Evolutionary conservation across 2,329 filamentous ascomycete species (phyloP), one percentile per base, ranked within the genome.

Genomic region (Fusarium foetens): DNA sequence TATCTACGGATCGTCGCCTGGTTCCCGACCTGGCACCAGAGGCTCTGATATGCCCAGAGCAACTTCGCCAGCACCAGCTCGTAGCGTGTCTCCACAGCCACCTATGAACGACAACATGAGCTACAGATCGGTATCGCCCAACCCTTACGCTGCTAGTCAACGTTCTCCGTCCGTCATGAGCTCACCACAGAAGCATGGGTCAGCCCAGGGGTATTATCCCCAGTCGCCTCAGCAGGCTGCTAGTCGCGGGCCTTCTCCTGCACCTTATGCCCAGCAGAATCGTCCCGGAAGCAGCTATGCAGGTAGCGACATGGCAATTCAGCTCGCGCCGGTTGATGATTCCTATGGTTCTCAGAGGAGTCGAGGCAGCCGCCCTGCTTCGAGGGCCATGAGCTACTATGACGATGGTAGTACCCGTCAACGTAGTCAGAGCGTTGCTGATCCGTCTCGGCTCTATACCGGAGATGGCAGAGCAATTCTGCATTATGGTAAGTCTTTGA

Each of bases 351-450:
- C 89, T 48, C 83, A 85, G 74, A 83, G 87, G 64, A 84, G 87
- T 58, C 82, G 82, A 78, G 86, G 81, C 77, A 87, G 79, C 76
- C 86, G 85, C 76, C 86, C 86, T 5, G 85, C 83, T 58, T 83
- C 84, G 48, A 81, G 84, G 17, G 84, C 86, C 14, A 88, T 89
- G 85, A 87, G 85, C n/a, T 80, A 88, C 54, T 88, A 90, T 74
- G 87, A 89, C 39, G 86, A 86, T 9, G 81, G 81, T 23, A 74
- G 86, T 9, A 83, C 80, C 71, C 83, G 88, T 68, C 86, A 88
- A 72, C 84, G 91, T 72, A 97, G 94, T 81, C 94, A 95, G 86
- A 97, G 94, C 77, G 87, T 96, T 66, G 94, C 93, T n/a, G 93
- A 96, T 77, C 87, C 89, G 31, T 90, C 91, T n/a, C 87, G 93